phyloP scores from a whole-genome alignment of 2,329 filamentous ascomycete genomes.

The Fonsecaea monophora region DNA sequence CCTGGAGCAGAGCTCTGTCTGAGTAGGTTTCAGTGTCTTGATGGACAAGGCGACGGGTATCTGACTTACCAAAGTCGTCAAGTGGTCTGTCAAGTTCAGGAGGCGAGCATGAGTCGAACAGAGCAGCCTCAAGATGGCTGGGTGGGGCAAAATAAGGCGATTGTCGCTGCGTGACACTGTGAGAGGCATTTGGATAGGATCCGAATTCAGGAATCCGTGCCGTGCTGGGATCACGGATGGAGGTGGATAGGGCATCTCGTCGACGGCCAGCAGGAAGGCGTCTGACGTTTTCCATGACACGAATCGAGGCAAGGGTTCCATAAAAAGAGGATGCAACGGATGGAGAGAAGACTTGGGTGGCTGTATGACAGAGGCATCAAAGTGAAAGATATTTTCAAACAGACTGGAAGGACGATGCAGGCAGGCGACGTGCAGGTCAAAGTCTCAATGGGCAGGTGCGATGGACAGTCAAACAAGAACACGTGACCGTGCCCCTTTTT shows the following conservation, averaged over 20 bases:
- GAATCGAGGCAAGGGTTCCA: not conserved
- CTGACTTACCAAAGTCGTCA: slow-evolving; percentile 37
- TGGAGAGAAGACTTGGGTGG: not conserved
- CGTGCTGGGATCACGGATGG: slow-evolving; percentile 14
- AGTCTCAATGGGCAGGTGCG: slow-evolving; percentile 14
- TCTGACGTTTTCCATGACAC: slow-evolving; percentile 27
- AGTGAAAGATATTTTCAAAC: slow-evolving; percentile 22
- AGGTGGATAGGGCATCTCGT: slow-evolving; percentile 7
- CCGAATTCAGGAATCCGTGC: slow-evolving; percentile 1
- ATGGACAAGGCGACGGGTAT: not conserved
- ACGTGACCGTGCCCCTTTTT: slow-evolving; percentile 16
- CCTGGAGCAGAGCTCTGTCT: slow-evolving; percentile 34
- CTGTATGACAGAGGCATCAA: slow-evolving; percentile 20
- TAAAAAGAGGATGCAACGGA: slow-evolving; percentile 13
- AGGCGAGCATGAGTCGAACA: slow-evolving; percentile 7
- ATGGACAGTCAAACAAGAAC: slow-evolving; percentile 3
- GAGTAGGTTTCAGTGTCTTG: slow-evolving; percentile 15
- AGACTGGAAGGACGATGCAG: slow-evolving; percentile 23
- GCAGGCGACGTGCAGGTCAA: slow-evolving; percentile 21
- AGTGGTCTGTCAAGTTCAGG: slow-evolving; percentile 26
- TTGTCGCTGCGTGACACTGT: slow-evolving; percentile 4
- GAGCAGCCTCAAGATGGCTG: not conserved
- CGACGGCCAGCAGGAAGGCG: slow-evolving; percentile 13
- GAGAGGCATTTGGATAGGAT: slow-evolving; percentile 1
- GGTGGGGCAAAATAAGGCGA: slow-evolving; percentile 11